Percentiles rank a stretch among this genome's conserved stretches.
Conservation (phyloP, 257 asterid genomes). For the Paraleonurus japonicus region DNA sequence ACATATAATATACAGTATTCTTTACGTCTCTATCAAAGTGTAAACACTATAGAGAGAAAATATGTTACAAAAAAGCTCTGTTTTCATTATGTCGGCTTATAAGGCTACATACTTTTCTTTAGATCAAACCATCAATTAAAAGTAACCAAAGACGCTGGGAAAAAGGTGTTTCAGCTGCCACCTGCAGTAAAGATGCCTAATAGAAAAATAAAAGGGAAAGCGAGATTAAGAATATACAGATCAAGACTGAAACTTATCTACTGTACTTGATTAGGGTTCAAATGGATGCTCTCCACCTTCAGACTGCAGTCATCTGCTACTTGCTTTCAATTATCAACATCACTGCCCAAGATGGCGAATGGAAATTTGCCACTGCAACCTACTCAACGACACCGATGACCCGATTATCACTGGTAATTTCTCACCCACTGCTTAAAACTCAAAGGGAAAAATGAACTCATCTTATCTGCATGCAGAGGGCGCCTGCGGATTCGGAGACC, state of each 20-base stretch:
- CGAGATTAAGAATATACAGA: neutral
- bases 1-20: neutral
- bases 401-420: slow-evolving; percentile 28
- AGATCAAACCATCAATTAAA: neutral
- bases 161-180: neutral
- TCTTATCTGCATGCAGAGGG: slow-evolving; percentile 26
- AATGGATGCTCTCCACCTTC: slow-evolving; percentile 24
- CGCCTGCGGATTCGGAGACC: slow-evolving; percentile 39
- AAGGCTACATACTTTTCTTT: slow-evolving; percentile 7
- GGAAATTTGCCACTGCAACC: slow-evolving; percentile 36
- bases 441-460: neutral
- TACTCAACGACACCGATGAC: slow-evolving; percentile 24
- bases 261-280: slow-evolving; percentile 23
- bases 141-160: neutral
- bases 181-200: neutral
- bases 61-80: neutral
- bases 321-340: neutral
- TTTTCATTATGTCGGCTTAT: slow-evolving; percentile 1
- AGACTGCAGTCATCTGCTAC: slow-evolving; percentile 17
- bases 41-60: neutral
- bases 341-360: slow-evolving; percentile 20
- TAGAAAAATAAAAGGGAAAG: slow-evolving; percentile 1
- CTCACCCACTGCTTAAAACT: neutral
- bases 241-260: neutral
- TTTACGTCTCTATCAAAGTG: neutral